Percentiles rank a stretch among this genome's conserved stretches.
These are phyloP conservation scores for Citrus medica DNA, from an alignment of 345 rosid genomes.

Conservation along the genomic window DNA sequence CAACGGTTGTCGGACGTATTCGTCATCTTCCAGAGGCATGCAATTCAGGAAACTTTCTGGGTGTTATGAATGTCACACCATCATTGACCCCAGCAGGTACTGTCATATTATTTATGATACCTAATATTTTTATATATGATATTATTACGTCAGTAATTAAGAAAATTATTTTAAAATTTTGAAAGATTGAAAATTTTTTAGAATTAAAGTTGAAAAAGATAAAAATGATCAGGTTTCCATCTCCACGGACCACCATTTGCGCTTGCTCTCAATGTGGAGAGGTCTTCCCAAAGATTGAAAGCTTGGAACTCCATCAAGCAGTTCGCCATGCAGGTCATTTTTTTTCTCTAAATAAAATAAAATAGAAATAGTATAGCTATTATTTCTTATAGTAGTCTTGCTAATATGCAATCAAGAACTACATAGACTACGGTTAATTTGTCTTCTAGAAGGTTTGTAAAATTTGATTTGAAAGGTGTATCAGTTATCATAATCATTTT, in stretches of 20 bases:
- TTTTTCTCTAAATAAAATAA: neutral
- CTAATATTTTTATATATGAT: neutral
- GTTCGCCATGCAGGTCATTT: slow-evolving; percentile 91
- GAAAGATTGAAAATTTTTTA: too few relatives aligned
- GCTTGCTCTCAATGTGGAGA: slow-evolving; percentile 91
- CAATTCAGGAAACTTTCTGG: slow-evolving; percentile 96
- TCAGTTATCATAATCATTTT: neutral
- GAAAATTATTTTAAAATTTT: neutral
- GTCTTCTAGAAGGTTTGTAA: neutral
- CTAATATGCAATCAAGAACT: neutral
- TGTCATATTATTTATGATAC: neutral
- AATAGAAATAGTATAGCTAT: neutral
- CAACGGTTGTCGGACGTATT: slow-evolving; percentile 27
- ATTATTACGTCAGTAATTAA: too few relatives aligned
- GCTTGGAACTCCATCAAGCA: slow-evolving; percentile 94
- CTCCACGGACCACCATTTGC: slow-evolving; percentile 64
- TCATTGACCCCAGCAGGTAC: slow-evolving; percentile 94
- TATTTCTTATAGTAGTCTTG: neutral
- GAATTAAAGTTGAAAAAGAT: neutral
- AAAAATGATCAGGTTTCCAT: slow-evolving; percentile 48
- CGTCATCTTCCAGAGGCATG: slow-evolving; percentile 75
- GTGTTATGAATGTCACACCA: slow-evolving; percentile 91
- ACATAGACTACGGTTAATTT: neutral
- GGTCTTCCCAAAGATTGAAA: slow-evolving; percentile 86
- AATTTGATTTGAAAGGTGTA: neutral